These are phyloP conservation scores for Litsea cubeba DNA, from an alignment of 164 flowering plant genomes.

Conservation along the genomic window DNA sequence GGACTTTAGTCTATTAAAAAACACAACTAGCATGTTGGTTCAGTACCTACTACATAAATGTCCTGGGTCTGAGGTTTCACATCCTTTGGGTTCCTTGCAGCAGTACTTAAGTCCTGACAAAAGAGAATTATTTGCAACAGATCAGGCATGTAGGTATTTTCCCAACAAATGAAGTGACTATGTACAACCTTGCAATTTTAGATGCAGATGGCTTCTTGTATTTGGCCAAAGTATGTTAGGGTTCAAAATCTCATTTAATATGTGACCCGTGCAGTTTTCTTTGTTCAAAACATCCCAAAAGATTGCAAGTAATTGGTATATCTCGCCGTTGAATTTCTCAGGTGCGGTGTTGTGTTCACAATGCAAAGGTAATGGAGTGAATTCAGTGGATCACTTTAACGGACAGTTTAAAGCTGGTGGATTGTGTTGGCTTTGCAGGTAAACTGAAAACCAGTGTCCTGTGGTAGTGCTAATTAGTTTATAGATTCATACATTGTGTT, in stretches of 20 bases:
- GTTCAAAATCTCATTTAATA: not conserved
- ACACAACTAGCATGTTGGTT: no score
- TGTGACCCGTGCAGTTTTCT: not conserved
- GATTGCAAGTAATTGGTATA: not conserved
- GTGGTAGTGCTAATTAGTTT: no score
- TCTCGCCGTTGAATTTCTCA: slow-evolving; percentile 16
- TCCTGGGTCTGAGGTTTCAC: no score
- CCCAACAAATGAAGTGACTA: no score
- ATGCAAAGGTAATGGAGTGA: slow-evolving; percentile 80
- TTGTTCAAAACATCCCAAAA: not conserved
- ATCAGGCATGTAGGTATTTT: no score
- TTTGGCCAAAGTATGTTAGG: not conserved
- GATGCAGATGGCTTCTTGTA: not conserved
- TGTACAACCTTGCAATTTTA: not conserved
- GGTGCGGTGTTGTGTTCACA: slow-evolving; percentile 65
- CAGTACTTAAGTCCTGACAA: no score
- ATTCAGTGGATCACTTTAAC: slow-evolving; percentile 78
- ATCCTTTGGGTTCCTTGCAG: no score
- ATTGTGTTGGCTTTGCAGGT: slow-evolving; percentile 98
- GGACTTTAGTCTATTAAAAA: no score
- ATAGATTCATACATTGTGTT: no score
- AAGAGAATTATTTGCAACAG: no score
- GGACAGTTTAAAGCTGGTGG: slow-evolving; percentile 91
- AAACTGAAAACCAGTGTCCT: not conserved
- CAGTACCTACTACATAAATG: no score